Base-by-base conservation (phyloP, 108 stramenopile species). In the Pseudonitzschia pungens region DNA sequence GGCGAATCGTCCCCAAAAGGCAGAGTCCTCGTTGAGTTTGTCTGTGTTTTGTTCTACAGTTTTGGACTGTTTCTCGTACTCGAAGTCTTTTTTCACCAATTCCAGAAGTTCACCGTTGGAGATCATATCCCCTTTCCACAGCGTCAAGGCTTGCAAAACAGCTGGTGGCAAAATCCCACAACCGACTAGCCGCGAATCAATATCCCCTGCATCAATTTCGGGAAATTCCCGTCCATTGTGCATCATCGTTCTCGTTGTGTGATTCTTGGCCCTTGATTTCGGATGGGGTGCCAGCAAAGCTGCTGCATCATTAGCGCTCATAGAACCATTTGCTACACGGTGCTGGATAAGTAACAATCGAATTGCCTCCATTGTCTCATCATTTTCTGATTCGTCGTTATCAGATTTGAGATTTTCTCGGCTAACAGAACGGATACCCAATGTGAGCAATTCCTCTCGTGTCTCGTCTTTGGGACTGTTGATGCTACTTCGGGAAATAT, bases 1-100 rank as follows among this genome's bases (percentile, higher is more conserved):
- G 26, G 94, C 91, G 77, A 95, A 95, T 56, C 91, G 65, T 11
- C 89, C 92, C 94, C 94, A 93, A 79, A 96, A 96, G 15, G 86
- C 91, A 5, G 91, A 92, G 63, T 95, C 88, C 70, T 92, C 91
- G 50, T 82, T 89, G 44, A 94, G 77, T 56, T 89, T 92, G 41
- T 79, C 78, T 44, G 89, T 87, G 14, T 82, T 66, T 44, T 70
- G 66, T n/a, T 36, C 68, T 42, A 65, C 64, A 16, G 66, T 43
- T 14, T 77, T 79, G 16, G 83, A 74, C 36, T 88, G 84, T 42
- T 78, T 81, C 16, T 86, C 77, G 71, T 84, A 93, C 52, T 87
- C 82, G 40, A 90, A 77, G 80, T 96, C 94, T 63, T 96, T 96
- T 69, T 90, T 87, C 26, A 93, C 92, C 20, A 96, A 81, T 67